These are phyloP conservation scores for Trametes coccinea DNA, from an alignment of 768 basidiomycete species.

Conservation along the genomic window DNA sequence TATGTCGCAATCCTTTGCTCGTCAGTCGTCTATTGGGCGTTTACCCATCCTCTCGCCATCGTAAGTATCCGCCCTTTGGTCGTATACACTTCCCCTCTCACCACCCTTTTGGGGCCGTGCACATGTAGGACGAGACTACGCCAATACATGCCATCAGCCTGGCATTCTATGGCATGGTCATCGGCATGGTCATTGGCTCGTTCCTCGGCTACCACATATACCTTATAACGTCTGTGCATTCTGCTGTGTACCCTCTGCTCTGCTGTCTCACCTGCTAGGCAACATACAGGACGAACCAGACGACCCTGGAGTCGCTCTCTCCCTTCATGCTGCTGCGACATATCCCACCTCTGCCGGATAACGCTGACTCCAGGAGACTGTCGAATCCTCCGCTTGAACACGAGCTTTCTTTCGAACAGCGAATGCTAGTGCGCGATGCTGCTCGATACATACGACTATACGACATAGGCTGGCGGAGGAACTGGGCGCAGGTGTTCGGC, in stretches of 20 bases:
- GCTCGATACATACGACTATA: slow-evolving; percentile 64
- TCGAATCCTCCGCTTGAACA: slow-evolving; percentile 74
- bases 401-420: slow-evolving; percentile 65
- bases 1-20: slow-evolving; percentile 60
- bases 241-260: neutral
- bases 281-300: slow-evolving; percentile 71
- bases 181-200: slow-evolving; percentile 69
- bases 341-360: slow-evolving; percentile 62
- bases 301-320: slow-evolving; percentile 76
- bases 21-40: slow-evolving; percentile 61
- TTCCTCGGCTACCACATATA: slow-evolving; percentile 79
- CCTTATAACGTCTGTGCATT: slow-evolving; percentile 60
- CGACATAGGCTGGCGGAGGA: slow-evolving; percentile 71
- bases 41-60: slow-evolving; percentile 59
- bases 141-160: slow-evolving; percentile 74
- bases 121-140: slow-evolving; percentile 56
- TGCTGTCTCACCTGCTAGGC: neutral
- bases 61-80: slow-evolving; percentile 41
- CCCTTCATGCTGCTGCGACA: slow-evolving; percentile 74
- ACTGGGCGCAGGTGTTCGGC: slow-evolving; percentile 70
- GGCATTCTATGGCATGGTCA: slow-evolving; percentile 56
- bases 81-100: neutral
- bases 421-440: slow-evolving; percentile 63
- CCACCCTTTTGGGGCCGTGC: neutral
- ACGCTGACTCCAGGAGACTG: slow-evolving; percentile 40